Evolutionary conservation across 2,329 filamentous ascomycete species (phyloP).

Genomic region (Pseudocercospora musae): DNA sequence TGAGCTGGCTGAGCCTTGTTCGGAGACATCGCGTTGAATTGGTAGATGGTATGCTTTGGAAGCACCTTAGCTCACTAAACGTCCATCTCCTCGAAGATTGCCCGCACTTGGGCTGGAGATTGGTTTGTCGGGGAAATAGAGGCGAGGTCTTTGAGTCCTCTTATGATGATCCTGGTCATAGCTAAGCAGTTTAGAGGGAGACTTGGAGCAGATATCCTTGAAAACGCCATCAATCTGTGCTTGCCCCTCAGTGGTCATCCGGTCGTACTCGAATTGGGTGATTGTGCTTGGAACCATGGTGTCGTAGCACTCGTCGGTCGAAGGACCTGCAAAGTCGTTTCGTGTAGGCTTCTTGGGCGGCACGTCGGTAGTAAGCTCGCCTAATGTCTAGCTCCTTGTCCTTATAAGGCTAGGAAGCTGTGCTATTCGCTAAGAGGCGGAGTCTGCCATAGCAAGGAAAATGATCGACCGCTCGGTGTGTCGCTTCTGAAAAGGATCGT

Average conservation of each 20-base stretch:
- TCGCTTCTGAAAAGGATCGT: background rate
- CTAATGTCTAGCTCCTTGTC: too few relatives aligned
- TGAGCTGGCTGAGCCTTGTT: background rate
- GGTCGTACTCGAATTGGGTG: background rate
- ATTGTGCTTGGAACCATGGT: background rate
- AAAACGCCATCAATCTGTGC: background rate
- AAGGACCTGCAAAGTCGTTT: too few relatives aligned
- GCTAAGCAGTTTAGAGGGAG: background rate
- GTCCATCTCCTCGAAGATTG: background rate
- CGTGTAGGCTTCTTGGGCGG: too few relatives aligned
- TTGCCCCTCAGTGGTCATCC: background rate
- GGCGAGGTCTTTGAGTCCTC: background rate
- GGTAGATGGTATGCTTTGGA: background rate
- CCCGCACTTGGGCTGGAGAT: background rate
- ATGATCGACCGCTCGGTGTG: too few relatives aligned
- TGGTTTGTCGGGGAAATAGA: background rate
- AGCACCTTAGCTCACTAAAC: background rate
- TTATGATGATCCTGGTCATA: background rate
- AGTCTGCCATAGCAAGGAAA: too few relatives aligned
- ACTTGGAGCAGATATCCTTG: background rate
- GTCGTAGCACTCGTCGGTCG: background rate
- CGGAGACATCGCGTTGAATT: background rate
- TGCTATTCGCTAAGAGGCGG: background rate
- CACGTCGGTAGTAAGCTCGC: too few relatives aligned
- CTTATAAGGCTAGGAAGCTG: too few relatives aligned